Conservation (phyloP, 371 early-diverging fungal genomes). For the Nematocida sp. region DNA sequence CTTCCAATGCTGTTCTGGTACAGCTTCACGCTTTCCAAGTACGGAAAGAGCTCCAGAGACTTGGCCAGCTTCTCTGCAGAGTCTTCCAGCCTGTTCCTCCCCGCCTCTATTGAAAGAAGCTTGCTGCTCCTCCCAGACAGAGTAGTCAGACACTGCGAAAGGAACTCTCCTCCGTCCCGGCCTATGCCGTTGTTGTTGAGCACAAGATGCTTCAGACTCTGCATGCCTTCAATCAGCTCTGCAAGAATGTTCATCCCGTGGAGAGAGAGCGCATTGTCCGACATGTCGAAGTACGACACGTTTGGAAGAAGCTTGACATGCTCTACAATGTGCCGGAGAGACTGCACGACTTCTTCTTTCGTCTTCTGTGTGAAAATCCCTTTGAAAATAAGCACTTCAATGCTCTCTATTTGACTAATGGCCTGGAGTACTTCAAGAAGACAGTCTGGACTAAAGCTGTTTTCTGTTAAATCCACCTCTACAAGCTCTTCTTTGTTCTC, state of each 20-base stretch:
- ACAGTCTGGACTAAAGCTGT: constrained; percentile 59
- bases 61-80: constrained; percentile 53
- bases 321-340: constrained; percentile 50
- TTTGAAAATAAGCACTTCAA: constrained; percentile 51
- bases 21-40: constrained; percentile 59
- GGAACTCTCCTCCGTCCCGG: constrained; percentile 54
- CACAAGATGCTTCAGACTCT: constrained; percentile 53
- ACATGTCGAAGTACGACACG: constrained; percentile 57
- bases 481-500: constrained; percentile 29
- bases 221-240: constrained; percentile 51
- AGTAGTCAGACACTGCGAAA: constrained; percentile 45
- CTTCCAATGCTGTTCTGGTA: constrained; percentile 62
- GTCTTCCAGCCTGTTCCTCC: constrained; percentile 62
- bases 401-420: constrained; percentile 42
- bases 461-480: constrained; percentile 59
- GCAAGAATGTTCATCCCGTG: constrained; percentile 61
- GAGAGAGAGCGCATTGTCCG: constrained; percentile 63
- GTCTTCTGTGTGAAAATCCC: constrained; percentile 57
- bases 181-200: constrained; percentile 65
- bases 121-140: constrained; percentile 52
- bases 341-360: constrained; percentile 54
- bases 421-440: constrained; percentile 49
- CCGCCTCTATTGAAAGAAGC: constrained; percentile 59
- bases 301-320: constrained; percentile 23
- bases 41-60: constrained; percentile 52